Percentiles rank a stretch among this genome's conserved stretches.
phyloP scores from a whole-genome alignment of 305 asterid genomes.

The Solanum hybrid region DNA sequence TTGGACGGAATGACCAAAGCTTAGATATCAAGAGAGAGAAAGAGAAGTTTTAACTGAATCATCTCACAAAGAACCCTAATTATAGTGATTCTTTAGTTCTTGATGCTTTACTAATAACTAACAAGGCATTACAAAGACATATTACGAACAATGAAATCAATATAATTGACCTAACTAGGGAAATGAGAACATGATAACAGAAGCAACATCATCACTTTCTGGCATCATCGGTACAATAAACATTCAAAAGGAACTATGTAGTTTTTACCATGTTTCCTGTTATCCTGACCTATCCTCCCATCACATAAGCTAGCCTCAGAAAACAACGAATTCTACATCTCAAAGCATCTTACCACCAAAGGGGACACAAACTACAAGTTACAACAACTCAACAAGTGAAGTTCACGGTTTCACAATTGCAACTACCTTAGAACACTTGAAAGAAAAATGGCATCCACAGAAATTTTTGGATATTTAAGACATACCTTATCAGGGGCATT shows the following conservation, averaged over 20 bases:
- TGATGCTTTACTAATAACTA: background rate
- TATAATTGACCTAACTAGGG: background rate
- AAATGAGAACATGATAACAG: background rate
- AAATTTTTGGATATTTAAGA: background rate
- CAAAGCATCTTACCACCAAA: background rate
- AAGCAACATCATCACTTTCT: background rate
- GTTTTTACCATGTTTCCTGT: background rate
- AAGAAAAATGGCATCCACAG: background rate
- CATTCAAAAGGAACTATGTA: background rate
- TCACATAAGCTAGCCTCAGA: background rate
- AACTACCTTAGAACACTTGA: background rate
- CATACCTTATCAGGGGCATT: conserved; percentile 69
- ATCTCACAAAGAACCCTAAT: background rate
- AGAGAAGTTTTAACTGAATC: background rate
- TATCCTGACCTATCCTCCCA: background rate
- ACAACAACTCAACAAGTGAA: background rate
- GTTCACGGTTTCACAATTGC: background rate
- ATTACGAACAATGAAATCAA: background rate
- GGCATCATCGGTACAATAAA: background rate
- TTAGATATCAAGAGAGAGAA: background rate
- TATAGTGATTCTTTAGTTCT: background rate
- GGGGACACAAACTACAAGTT: background rate
- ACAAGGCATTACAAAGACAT: background rate
- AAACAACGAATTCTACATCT: background rate
- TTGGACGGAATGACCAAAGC: background rate